Evolutionary conservation across 2,329 filamentous ascomycete species (phyloP).

Genomic region (Fusarium foetens): DNA sequence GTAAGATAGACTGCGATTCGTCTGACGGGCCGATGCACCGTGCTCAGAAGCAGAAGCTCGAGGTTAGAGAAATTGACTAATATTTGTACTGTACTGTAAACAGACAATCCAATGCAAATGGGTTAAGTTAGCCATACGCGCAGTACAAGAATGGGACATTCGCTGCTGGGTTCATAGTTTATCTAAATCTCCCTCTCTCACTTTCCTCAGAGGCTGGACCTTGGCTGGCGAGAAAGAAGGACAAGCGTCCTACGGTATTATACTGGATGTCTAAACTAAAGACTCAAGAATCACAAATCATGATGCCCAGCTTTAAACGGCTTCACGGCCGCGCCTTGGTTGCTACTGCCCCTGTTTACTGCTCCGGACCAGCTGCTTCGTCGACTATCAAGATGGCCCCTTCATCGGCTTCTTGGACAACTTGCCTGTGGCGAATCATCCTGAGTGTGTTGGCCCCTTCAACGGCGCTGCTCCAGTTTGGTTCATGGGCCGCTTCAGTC

Average conservation of each 20-base stretch:
- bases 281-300: constrained; percentile 24
- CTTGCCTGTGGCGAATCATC: constrained; percentile 39
- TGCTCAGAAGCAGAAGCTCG: constrained; percentile 34
- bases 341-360: constrained; percentile 19
- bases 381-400: constrained; percentile 34
- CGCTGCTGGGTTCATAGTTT: constrained; percentile 3
- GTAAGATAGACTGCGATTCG: constrained; percentile 40
- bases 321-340: constrained; percentile 29
- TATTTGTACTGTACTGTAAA: constrained; percentile 35
- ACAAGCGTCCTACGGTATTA: constrained; percentile 5
- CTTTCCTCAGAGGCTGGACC: constrained; percentile 31
- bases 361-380: constrained; percentile 28
- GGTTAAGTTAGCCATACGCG: constrained; percentile 33
- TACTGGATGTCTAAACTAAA: constrained; percentile 1
- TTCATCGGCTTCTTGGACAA: constrained; percentile 34
- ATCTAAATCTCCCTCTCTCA: constrained; percentile 5
- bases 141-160: constrained; percentile 24
- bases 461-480: constrained; percentile 36
- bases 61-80: constrained; percentile 39
- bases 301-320: constrained; percentile 43
- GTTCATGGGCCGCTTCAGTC: constrained; percentile 41
- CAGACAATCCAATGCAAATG: constrained; percentile 32
- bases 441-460: constrained; percentile 41
- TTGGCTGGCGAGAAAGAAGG: constrained; percentile 27
- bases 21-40: constrained; percentile 45